Percentiles rank a stretch among this genome's conserved stretches.
These are phyloP conservation scores for Fomitopsis pinicola DNA, from an alignment of 1,284 basidiomycete genomes.

Conservation along the genomic window DNA sequence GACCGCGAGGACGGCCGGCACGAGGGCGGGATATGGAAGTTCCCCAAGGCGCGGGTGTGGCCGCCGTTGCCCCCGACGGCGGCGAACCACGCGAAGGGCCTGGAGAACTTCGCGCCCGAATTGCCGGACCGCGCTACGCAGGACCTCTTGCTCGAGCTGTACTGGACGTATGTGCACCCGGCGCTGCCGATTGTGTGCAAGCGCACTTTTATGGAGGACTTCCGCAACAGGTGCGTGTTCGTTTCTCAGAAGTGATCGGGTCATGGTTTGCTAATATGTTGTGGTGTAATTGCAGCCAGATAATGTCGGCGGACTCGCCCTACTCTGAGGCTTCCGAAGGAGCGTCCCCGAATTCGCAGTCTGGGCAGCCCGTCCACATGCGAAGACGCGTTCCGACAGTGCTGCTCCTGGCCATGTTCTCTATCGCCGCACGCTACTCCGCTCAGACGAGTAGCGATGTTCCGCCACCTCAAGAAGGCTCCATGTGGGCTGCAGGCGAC, in stretches of 20 bases:
- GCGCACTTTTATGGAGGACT: constrained; percentile 60
- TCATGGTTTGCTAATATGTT: not conserved
- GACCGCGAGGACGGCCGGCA: constrained; percentile 60
- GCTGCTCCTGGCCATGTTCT: constrained; percentile 73
- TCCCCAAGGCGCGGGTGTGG: constrained; percentile 82
- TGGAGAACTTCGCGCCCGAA: constrained; percentile 34
- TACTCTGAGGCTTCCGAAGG: constrained; percentile 28
- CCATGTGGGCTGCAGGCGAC: constrained; percentile 84
- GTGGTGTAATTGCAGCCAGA: constrained; percentile 6
- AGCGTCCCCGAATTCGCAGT: constrained; percentile 26
- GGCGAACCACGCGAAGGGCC: constrained; percentile 26
- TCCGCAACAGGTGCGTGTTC: constrained; percentile 35
- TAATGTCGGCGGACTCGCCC: constrained; percentile 18
- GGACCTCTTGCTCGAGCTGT: constrained; percentile 67
- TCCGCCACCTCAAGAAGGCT: constrained; percentile 42
- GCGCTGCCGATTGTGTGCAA: constrained; percentile 73
- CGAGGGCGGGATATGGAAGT: constrained; percentile 80
- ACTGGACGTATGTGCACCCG: constrained; percentile 78
- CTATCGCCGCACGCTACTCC: constrained; percentile 71
- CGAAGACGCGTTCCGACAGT: constrained; percentile 55
- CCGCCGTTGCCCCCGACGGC: constrained; percentile 50
- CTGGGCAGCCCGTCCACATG: constrained; percentile 36
- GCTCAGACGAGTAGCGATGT: constrained; percentile 21
- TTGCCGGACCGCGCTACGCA: constrained; percentile 58
- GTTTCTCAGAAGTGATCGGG: too few species aligned